These are phyloP conservation scores for Aspergillus biplanus DNA, from an alignment of 495 filamentous ascomycete genomes.

Conservation along the genomic window DNA sequence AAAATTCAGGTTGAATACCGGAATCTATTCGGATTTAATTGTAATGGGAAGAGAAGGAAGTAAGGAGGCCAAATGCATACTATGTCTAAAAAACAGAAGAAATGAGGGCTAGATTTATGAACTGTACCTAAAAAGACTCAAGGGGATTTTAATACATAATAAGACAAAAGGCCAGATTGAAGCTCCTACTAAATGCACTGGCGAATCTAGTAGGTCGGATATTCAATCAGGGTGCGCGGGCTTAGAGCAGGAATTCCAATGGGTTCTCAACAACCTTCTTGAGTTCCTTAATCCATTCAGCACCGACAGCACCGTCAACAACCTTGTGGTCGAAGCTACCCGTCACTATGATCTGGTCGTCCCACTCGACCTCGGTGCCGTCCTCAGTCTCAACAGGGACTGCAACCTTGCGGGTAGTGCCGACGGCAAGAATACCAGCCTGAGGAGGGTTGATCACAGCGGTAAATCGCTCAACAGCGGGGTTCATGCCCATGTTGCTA, in stretches of 20 bases:
- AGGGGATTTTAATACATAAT: slow-evolving; percentile 53
- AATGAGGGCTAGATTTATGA: slow-evolving; percentile 43
- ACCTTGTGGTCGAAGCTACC: slow-evolving; percentile 98
- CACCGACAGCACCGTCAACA: slow-evolving; percentile 89
- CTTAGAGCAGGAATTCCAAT: slow-evolving; percentile 85
- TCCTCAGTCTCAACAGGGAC: slow-evolving; percentile 84
- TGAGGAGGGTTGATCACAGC: slow-evolving; percentile 99
- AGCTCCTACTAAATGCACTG: slow-evolving; percentile 26
- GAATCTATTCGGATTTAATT: not conserved
- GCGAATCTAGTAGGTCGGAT: slow-evolving; percentile 12
- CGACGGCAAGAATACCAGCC: slow-evolving; percentile 93
- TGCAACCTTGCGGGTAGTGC: slow-evolving; percentile 92
- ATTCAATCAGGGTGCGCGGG: slow-evolving; percentile 11
- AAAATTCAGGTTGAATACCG: no score
- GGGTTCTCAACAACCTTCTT: slow-evolving; percentile 99
- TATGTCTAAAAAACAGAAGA: slow-evolving; percentile 20
- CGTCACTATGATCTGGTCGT: slow-evolving; percentile 94
- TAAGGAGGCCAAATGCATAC: no score
- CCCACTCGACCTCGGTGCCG: slow-evolving; percentile 83
- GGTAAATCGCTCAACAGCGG: slow-evolving; percentile 95
- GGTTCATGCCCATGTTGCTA: slow-evolving; percentile 99
- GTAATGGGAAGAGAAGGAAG: no score
- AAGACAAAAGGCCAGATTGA: slow-evolving; percentile 30
- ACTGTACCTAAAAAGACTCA: slow-evolving; percentile 33
- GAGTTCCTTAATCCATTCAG: slow-evolving; percentile 94